Conservation (phyloP, 2,329 filamentous ascomycete genomes). For the Zymoseptoria passerinii region DNA sequence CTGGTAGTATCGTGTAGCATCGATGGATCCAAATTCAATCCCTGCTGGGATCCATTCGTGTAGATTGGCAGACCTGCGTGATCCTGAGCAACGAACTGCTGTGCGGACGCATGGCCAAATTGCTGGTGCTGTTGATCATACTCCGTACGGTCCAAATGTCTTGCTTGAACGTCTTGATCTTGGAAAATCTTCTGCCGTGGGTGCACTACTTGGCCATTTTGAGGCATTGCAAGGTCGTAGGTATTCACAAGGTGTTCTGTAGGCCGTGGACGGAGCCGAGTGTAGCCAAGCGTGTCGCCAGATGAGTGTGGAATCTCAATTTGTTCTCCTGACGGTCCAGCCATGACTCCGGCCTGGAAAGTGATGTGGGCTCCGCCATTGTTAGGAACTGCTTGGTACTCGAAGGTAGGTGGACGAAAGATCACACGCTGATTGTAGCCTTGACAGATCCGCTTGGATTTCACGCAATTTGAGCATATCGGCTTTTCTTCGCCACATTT, state of each 20-base stretch:
- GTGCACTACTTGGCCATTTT: constrained; percentile 7
- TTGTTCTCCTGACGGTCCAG: neutral
- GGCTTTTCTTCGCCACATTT: constrained; percentile 91
- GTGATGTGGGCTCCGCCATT: constrained; percentile 29
- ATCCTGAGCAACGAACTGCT: neutral
- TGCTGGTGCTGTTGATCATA: neutral
- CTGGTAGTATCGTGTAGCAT: neutral
- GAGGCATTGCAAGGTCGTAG: constrained; percentile 8
- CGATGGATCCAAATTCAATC: neutral
- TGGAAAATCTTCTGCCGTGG: constrained; percentile 5
- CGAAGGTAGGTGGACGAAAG: constrained; percentile 65
- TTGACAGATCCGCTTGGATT: constrained; percentile 75
- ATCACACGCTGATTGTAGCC: constrained; percentile 74
- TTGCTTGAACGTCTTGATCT: neutral
- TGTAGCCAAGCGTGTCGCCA: constrained; percentile 6
- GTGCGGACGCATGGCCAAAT: neutral
- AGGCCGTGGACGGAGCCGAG: constrained; percentile 11
- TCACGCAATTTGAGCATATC: constrained; percentile 75
- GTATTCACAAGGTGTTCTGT: constrained; percentile 5
- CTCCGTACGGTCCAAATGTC: neutral
- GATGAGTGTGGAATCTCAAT: constrained; percentile 1
- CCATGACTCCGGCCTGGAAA: constrained; percentile 25
- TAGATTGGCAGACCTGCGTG: neutral
- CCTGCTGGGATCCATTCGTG: neutral
- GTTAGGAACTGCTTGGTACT: constrained; percentile 44